These are phyloP conservation scores for Aquilaria yunnanensis DNA, from an alignment of 345 rosid species.

Conservation along the genomic window DNA sequence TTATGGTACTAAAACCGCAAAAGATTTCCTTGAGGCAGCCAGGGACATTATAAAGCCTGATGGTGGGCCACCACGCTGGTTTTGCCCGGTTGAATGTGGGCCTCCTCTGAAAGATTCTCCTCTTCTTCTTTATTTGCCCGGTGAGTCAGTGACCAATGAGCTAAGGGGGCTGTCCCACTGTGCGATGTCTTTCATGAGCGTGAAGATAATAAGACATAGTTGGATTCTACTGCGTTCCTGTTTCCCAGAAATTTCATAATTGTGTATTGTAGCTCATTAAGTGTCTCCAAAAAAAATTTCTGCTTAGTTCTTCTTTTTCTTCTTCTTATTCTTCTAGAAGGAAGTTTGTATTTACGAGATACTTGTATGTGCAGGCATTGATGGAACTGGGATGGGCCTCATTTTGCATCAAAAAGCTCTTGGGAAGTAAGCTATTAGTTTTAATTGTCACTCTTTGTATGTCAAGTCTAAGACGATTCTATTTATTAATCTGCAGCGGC, in stretches of 20 bases:
- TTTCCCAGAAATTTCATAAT: not conserved
- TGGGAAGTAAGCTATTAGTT: conserved; percentile 52
- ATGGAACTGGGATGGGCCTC: conserved; percentile 81
- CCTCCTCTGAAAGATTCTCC: conserved; percentile 63
- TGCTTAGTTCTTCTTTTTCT: too few species aligned
- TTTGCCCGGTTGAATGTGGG: conserved; percentile 82
- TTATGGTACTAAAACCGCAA: conserved; percentile 46
- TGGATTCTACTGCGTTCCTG: not conserved
- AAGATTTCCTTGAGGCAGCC: conserved; percentile 55
- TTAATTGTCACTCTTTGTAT: not conserved
- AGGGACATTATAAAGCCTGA: conserved; percentile 53
- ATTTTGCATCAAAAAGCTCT: conserved; percentile 81
- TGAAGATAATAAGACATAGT: not conserved
- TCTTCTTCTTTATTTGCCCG: conserved; percentile 68
- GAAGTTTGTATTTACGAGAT: too few species aligned
- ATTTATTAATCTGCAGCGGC: too few species aligned
- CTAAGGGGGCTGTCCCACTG: not conserved
- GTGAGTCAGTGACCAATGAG: conserved; percentile 27
- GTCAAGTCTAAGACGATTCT: too few species aligned
- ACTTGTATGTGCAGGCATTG: conserved; percentile 17
- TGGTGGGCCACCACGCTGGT: conserved; percentile 77
- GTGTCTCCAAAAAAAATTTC: not conserved
- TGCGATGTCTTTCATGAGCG: not conserved
- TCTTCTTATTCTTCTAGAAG: too few species aligned
- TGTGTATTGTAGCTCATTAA: not conserved